Evolutionary conservation across 495 filamentous ascomycete genomes (phyloP), one percentile per base, ranked within the genome.

Genomic region (Corynascus novoguineensis): DNA sequence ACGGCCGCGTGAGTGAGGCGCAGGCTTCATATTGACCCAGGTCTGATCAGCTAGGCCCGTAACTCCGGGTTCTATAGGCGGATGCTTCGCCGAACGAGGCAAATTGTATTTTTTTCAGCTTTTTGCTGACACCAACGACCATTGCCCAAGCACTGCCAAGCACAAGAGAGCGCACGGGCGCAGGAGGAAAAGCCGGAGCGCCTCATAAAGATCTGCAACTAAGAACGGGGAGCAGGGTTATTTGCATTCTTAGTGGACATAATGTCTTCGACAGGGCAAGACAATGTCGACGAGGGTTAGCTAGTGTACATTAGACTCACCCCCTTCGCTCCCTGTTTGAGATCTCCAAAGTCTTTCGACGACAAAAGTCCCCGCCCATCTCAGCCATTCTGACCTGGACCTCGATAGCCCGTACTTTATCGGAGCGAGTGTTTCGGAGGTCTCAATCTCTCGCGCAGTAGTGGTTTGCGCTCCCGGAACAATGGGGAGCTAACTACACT

Each of bases 131-230:
- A n/a, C n/a, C n/a, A 55, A 44, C 55, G 51, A 53, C 50, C 44
- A 46, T 32, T 57, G 59, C 52, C 41, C 24, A 22, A 25, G 24
- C 21, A 31, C 24, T 24, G 35, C 21, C 25, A 22, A 45, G 12
- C 11, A 29, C 27, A 21, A 11, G 38, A 41, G n/a, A 31, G 25
- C 42, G 32, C 27, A 52, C 40, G n/a, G 42, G 54, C 54, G 17
- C 46, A 40, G n/a, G 50, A 56, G 24, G 14, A 32, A 28, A 52
- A 51, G 52, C 44, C 22, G 28, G 48, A 47, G 57, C 25, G n/a
- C 14, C 15, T 61, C 58, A 59, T 60, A 52, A 60, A 24, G 62
- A 64, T 64, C 62, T 58, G 58, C 61, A 19, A 27, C 38, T n/a
- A n/a, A n/a, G n/a, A 47, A 37, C 42, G 50, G 32, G 53, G 31